Conservation (phyloP, 2,329 filamentous ascomycete genomes). For the Fusarium circinatum region DNA sequence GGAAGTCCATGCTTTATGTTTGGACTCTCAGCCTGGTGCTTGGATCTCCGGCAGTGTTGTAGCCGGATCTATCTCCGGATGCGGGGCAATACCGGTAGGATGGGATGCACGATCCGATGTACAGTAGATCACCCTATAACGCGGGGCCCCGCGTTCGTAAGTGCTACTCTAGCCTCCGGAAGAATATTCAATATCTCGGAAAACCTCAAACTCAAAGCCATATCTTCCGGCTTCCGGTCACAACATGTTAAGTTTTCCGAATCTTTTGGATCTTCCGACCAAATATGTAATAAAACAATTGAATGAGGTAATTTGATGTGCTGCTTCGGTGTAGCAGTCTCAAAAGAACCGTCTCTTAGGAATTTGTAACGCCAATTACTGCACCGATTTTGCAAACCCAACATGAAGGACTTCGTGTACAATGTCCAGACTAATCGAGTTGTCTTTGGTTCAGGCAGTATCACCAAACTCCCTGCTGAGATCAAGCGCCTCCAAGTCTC, state of each 20-base stretch:
- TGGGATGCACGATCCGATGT: background rate
- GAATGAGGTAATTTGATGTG: too few species aligned
- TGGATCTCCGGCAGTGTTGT: background rate
- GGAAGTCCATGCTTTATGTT: background rate
- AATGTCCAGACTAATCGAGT: background rate
- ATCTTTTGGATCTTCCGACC: background rate
- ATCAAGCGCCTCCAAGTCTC: background rate
- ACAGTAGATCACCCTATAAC: too few species aligned
- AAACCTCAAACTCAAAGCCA: background rate
- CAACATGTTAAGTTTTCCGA: rapidly evolving
- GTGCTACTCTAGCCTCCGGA: background rate
- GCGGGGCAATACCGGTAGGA: background rate
- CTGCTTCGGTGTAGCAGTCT: background rate
- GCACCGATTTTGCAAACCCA: rapidly evolving
- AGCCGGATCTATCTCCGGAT: background rate
- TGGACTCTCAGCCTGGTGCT: rapidly evolving
- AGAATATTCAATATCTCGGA: background rate
- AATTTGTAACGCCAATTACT: rapidly evolving
- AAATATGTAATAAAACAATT: rapidly evolving
- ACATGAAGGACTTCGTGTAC: background rate
- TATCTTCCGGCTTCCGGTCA: background rate
- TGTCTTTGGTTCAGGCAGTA: background rate
- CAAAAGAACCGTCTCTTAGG: rapidly evolving
- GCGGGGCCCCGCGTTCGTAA: background rate
- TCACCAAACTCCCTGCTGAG: background rate